These are phyloP conservation scores for Boletus vinaceobasis DNA, from an alignment of 768 basidiomycete genomes.

Conservation along the genomic window DNA sequence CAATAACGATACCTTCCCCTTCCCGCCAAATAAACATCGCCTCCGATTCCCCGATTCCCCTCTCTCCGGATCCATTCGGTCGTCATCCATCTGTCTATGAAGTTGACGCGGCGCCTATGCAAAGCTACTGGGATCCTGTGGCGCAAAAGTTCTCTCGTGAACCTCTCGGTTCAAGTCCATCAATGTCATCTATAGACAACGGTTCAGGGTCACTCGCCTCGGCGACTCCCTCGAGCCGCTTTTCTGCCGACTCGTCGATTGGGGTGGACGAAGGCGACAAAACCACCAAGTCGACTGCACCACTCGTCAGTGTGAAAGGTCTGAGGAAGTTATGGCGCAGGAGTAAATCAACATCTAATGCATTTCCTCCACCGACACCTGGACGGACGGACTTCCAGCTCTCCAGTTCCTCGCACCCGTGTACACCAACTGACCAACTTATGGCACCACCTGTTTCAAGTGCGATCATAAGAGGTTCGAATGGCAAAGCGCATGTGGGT, in stretches of 20 bases:
- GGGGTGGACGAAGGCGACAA: constrained; percentile 28
- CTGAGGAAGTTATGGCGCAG: constrained; percentile 78
- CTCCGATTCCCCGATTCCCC: constrained; percentile 62
- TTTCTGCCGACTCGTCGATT: constrained; percentile 70
- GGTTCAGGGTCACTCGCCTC: constrained; percentile 15
- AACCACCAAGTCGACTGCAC: constrained; percentile 34
- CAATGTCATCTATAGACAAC: constrained; percentile 24
- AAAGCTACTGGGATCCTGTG: constrained; percentile 45
- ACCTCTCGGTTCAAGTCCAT: constrained; percentile 21
- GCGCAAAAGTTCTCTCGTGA: constrained; percentile 21
- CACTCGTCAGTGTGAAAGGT: constrained; percentile 69
- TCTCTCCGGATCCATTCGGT: constrained; percentile 83
- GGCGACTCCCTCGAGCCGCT: constrained; percentile 53
- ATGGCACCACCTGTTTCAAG: constrained; percentile 27
- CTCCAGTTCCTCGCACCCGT: constrained; percentile 29
- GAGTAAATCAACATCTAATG: constrained; percentile 47
- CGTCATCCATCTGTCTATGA: constrained; percentile 57
- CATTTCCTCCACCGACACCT: constrained; percentile 35
- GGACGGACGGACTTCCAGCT: constrained; percentile 36
- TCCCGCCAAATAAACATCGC: constrained; percentile 20
- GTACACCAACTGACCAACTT: constrained; percentile 33
- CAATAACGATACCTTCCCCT: constrained; percentile 33
- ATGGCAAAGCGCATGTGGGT: constrained; percentile 35
- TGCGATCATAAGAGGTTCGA: constrained; percentile 8
- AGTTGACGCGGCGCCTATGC: constrained; percentile 27